phyloP scores from a whole-genome alignment of 495 filamentous ascomycete species.

The Aspergillus funiculosus region DNA sequence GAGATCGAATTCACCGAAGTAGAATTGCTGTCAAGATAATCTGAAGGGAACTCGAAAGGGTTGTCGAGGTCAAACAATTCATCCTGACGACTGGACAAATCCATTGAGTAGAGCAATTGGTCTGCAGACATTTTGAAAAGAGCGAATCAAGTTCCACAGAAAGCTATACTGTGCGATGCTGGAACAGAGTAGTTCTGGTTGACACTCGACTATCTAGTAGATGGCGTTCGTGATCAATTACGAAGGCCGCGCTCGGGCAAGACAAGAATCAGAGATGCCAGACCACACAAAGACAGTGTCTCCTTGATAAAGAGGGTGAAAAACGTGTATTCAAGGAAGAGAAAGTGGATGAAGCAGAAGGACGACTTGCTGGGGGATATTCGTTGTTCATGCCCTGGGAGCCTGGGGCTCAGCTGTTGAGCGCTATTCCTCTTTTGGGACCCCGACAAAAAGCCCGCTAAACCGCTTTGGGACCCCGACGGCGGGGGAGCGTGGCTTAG shows the following conservation, averaged over 20 bases:
- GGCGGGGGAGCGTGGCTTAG: conserved; percentile 3
- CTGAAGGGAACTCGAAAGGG: conserved; percentile 33
- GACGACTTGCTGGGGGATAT: not conserved
- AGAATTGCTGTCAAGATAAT: conserved; percentile 28
- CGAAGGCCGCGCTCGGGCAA: conserved; percentile 3
- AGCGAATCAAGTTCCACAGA: not conserved
- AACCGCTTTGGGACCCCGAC: conserved; percentile 33
- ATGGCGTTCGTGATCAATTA: conserved; percentile 1
- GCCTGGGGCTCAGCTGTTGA: not conserved
- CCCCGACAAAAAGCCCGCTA: conserved; percentile 22
- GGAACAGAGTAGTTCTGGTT: too few relatives aligned
- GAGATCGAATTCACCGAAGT: conserved; percentile 33
- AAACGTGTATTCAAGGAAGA: not conserved
- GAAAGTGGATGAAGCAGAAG: not conserved
- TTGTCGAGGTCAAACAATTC: conserved; percentile 39
- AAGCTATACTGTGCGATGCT: too few relatives aligned
- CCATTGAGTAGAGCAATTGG: conserved; percentile 20
- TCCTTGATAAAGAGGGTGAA: not conserved
- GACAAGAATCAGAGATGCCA: not conserved
- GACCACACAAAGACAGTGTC: not conserved
- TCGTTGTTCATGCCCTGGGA: not conserved
- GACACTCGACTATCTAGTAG: conserved; percentile 6
- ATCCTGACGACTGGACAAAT: conserved; percentile 23
- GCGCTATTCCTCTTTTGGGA: conserved; percentile 14
- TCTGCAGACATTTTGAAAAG: conserved; percentile 19